Evolutionary conservation across 108 stramenopile genomes (phyloP).

Genomic region (Conticribra guillardii): DNA sequence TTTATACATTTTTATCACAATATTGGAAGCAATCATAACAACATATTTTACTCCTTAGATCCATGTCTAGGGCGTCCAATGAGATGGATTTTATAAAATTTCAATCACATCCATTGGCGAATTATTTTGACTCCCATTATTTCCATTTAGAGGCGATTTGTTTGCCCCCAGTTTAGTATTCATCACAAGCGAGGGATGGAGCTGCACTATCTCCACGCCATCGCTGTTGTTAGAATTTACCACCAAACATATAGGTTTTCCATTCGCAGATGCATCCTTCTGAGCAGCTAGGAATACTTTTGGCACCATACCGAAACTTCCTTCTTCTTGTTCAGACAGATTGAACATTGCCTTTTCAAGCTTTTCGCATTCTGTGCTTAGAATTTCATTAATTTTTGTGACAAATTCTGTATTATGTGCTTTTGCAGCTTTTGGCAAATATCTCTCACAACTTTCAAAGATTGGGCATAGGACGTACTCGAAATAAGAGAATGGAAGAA

Average conservation of each 20-base stretch:
- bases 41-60: too few species aligned
- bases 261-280: slow-evolving; percentile 31
- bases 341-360: slow-evolving; percentile 46
- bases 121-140: not conserved
- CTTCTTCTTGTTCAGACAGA: slow-evolving; percentile 47
- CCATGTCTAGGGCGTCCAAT: too few species aligned
- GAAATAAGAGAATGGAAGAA: slow-evolving; percentile 51
- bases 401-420: not conserved
- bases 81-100: slow-evolving; percentile 21
- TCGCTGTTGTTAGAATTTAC: slow-evolving; percentile 8
- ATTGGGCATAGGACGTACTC: slow-evolving; percentile 26
- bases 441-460: slow-evolving; percentile 37
- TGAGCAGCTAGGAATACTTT: slow-evolving; percentile 46
- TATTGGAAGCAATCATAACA: too few species aligned
- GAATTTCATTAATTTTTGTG: slow-evolving; percentile 2
- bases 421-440: slow-evolving; percentile 12
- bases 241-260: slow-evolving; percentile 22
- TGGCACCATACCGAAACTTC: slow-evolving; percentile 44
- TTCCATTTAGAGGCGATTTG: not conserved
- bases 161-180: not conserved
- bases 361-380: slow-evolving; percentile 25
- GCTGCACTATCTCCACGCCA: slow-evolving; percentile 32
- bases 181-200: not conserved
- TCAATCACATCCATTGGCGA: slow-evolving; percentile 20
- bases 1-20: too few species aligned